Evolutionary conservation across 2,329 filamentous ascomycete species (phyloP).

Genomic region (Didymella pomorum): DNA sequence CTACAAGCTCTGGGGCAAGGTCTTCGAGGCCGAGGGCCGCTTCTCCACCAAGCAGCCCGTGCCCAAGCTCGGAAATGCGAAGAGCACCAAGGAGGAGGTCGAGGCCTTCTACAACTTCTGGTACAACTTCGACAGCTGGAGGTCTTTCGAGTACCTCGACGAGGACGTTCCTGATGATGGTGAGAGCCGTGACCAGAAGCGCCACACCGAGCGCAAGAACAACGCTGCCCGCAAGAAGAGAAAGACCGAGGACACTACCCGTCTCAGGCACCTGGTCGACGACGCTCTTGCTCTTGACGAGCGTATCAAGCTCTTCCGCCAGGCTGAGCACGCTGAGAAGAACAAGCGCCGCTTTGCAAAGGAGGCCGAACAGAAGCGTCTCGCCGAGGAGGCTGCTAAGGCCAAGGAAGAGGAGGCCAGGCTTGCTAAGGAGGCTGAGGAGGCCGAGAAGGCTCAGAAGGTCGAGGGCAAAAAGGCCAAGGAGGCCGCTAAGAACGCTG

Average conservation of each 20-base stretch:
- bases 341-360: slow-evolving; percentile 92
- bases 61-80: slow-evolving; percentile 82
- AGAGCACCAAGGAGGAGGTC: slow-evolving; percentile 86
- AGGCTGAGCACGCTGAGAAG: slow-evolving; percentile 90
- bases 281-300: slow-evolving; percentile 85
- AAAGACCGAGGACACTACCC: slow-evolving; percentile 96
- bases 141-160: slow-evolving; percentile 96
- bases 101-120: slow-evolving; percentile 99
- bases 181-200: slow-evolving; percentile 98
- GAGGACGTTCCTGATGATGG: slow-evolving; percentile 99
- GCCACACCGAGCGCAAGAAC: slow-evolving; percentile 98
- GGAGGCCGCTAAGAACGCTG: slow-evolving; percentile 97
- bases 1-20: slow-evolving; percentile 91
- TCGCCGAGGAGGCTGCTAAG: slow-evolving; percentile 82
- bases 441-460: slow-evolving; percentile 81
- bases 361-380: slow-evolving; percentile 89
- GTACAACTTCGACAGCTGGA: slow-evolving; percentile 99
- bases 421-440: slow-evolving; percentile 83
- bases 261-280: slow-evolving; percentile 88
- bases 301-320: slow-evolving; percentile 96
- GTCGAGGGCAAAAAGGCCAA: slow-evolving; percentile 94
- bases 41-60: slow-evolving; percentile 94
- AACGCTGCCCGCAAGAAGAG: slow-evolving; percentile 97
- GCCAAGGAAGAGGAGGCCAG: slow-evolving; percentile 85
- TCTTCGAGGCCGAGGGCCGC: slow-evolving; percentile 90